Evolutionary conservation across 306 rosid species (phyloP), one percentile per base, ranked within the genome.

Genomic region (Rubus idaeus): DNA sequence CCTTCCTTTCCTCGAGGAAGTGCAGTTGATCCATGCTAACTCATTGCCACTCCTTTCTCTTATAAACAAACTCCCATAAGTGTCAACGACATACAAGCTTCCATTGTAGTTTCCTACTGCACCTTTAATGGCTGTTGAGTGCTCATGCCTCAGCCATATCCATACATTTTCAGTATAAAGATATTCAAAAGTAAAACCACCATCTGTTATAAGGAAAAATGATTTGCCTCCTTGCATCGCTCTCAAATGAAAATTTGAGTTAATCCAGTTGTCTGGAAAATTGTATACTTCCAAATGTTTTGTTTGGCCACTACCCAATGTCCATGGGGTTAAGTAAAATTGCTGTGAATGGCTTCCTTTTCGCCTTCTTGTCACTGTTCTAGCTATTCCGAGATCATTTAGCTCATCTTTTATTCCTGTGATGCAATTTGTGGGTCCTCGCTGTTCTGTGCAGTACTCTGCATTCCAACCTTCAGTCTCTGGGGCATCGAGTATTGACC

Each of bases 381-480:
- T 81, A 57, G 84, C 77, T 66, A 79, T 69, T 74, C 87, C 93
- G 42, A 81, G 76, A 74, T 87, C 93, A 74, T 69, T 79, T 70
- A 78, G 78, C 72, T 90, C 98, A 62, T 94, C 93, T 81, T 87
- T 94, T 57, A 75, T 86, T 5, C 98, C 97, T 21, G 77, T 56
- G 62, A 90, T 63, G 71, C 98, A 94, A 81, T 94, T 94, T 61
- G 88, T 79, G 2, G 93, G 96, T 66, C 98, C 97, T 7, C 89
- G 94, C 13, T 87, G 90, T 71, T 90, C 95, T 11, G 89, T 89
- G 79, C 98, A 94, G 72, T 90, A 94, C 77, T 94, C 97, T 62
- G 89, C 91, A 84, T 91, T 94, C 98, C 98, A 94, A n/a, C 98
- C 98, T 88, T 94, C 97, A 35, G 90, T 87, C 75, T 89, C 97